Conservation (phyloP, 2,329 filamentous ascomycete genomes). For the Fusarium pseudoanthophilum region DNA sequence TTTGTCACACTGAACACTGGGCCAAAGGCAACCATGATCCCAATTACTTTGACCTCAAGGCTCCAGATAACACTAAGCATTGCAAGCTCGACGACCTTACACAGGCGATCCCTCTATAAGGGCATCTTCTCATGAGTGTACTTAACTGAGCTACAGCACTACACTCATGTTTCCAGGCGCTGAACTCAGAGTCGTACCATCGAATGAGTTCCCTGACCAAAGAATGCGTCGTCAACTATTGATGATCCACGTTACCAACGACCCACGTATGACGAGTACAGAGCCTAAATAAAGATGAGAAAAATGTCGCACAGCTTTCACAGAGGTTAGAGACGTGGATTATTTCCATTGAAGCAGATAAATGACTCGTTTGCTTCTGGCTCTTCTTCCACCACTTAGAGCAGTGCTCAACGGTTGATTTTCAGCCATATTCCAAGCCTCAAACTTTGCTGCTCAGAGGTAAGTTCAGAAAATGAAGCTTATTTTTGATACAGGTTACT, state of each 20-base stretch:
- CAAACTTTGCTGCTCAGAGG: background rate
- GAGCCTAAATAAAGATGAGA: background rate
- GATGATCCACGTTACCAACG: constrained; percentile 27
- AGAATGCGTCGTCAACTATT: constrained; percentile 5
- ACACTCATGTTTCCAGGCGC: too few species aligned
- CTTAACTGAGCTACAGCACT: background rate
- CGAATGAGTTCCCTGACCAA: background rate
- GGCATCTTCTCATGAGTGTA: too few species aligned
- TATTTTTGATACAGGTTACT: background rate
- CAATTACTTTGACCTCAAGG: background rate
- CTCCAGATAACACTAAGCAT: background rate
- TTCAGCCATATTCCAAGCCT: background rate
- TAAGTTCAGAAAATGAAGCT: background rate
- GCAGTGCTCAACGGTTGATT: background rate
- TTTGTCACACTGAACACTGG: background rate
- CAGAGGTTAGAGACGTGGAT: background rate
- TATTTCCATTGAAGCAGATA: background rate
- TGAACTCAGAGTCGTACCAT: background rate
- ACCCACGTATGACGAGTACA: constrained; percentile 34
- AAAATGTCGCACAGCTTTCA: constrained; percentile 21
- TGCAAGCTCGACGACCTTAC: background rate
- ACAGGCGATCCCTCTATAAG: background rate
- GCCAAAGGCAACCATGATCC: background rate
- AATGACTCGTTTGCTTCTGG: background rate
- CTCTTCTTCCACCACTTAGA: background rate